A percentile compares a stretch with the other conserved stretches of the same genome.
Evolutionary conservation across 176 grass and related monocot species (phyloP).

Genomic region (Oryza punctata): DNA sequence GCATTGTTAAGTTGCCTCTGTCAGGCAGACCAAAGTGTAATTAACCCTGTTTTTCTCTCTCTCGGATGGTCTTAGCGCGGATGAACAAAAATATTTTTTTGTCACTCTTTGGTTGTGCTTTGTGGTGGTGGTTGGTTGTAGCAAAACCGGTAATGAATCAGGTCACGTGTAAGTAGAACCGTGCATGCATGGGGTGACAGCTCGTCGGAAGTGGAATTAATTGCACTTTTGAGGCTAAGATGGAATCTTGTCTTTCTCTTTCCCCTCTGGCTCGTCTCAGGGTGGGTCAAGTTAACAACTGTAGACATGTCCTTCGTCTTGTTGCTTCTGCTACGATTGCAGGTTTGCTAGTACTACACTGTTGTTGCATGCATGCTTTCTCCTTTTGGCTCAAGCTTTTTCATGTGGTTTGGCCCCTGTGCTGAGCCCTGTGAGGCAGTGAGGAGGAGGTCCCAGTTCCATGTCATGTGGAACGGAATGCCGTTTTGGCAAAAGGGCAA

Average conservation of each 20-base stretch:
- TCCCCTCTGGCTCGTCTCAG: neutral
- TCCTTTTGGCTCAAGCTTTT: neutral
- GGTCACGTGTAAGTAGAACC: neutral
- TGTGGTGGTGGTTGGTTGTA: neutral
- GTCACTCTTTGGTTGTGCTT: neutral
- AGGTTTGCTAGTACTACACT: neutral
- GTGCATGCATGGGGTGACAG: neutral
- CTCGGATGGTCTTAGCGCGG: neutral
- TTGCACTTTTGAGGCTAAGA: neutral
- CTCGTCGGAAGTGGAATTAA: neutral
- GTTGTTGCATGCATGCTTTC: neutral
- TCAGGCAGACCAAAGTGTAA: neutral
- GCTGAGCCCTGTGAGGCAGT: neutral
- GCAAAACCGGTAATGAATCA: neutral
- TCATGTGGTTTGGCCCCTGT: neutral
- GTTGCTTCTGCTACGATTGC: neutral
- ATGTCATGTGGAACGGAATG: constrained; percentile 15
- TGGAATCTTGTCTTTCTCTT: neutral
- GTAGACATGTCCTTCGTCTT: neutral
- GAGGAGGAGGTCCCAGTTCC: neutral
- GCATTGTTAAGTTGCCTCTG: neutral
- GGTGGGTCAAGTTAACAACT: neutral
- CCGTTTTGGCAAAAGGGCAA: constrained; percentile 17
- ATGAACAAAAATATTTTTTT: neutral
- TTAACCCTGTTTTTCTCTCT: neutral